Conservation (phyloP, 306 rosid genomes). For the Arachis stenosperma region DNA sequence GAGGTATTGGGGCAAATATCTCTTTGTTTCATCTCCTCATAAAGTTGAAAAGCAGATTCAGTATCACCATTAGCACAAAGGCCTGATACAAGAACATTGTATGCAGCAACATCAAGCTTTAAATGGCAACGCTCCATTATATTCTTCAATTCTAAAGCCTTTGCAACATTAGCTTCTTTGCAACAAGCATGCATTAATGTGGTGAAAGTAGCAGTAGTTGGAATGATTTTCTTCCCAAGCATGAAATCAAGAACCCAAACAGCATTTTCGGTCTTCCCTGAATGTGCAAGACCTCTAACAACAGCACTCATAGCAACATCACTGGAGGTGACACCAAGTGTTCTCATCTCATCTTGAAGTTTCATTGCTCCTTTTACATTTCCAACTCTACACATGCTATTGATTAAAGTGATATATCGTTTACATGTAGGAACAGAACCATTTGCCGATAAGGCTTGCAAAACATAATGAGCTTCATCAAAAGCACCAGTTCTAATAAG, state of each 20-base stretch:
- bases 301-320: conserved; percentile 75
- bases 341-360: conserved; percentile 65
- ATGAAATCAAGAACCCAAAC: conserved; percentile 55
- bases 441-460: conserved; percentile 60
- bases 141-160: conserved; percentile 59
- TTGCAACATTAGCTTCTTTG: conserved; percentile 59
- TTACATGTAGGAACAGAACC: conserved; percentile 62
- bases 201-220: conserved; percentile 78
- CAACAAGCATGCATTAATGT: conserved; percentile 69
- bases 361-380: conserved; percentile 63
- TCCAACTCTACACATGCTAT: conserved; percentile 76
- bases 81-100: conserved; percentile 74
- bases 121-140: conserved; percentile 60
- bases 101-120: conserved; percentile 64
- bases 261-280: conserved; percentile 65
- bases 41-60: conserved; percentile 63
- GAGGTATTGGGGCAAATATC: conserved; percentile 66
- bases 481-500: conserved; percentile 51
- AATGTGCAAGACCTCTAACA: conserved; percentile 67
- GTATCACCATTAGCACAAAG: conserved; percentile 66
- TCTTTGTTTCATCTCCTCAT: conserved; percentile 70
- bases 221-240: conserved; percentile 55
- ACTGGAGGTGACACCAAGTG: conserved; percentile 53
- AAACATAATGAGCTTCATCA: conserved; percentile 51
- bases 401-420: conserved; percentile 64